Conservation (phyloP, 176 grass and related monocot genomes). For the Triticum aestivum region DNA sequence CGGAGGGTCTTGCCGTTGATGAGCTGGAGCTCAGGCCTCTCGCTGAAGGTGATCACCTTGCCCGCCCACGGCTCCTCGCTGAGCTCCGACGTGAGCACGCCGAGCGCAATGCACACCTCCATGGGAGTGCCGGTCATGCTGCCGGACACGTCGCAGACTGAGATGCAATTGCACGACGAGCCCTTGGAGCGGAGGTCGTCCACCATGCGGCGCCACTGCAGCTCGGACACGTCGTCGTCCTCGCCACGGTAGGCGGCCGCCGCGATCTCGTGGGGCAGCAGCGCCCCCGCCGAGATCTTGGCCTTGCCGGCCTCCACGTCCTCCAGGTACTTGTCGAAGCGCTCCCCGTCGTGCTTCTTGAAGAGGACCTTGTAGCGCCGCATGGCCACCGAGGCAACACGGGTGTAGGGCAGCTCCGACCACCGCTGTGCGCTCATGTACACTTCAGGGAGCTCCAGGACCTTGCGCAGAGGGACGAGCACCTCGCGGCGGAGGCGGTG, state of each 20-base stretch:
- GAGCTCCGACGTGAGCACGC: too few relatives aligned
- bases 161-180: too few relatives aligned
- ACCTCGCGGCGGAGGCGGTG: conserved; percentile 41
- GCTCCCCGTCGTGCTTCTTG: neutral
- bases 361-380: conserved; percentile 25
- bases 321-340: neutral
- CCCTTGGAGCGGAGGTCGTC: neutral
- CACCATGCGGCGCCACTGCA: neutral
- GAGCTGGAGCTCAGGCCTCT: too few relatives aligned
- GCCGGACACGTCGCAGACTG: too few relatives aligned
- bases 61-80: too few relatives aligned
- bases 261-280: neutral
- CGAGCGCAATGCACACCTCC: too few relatives aligned
- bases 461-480: conserved; percentile 31
- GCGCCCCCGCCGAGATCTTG: neutral
- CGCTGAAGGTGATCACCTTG: too few relatives aligned
- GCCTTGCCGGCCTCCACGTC: neutral
- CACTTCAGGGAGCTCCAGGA: conserved; percentile 42
- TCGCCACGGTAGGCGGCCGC: neutral
- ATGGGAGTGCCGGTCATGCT: too few relatives aligned
- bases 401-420: conserved; percentile 43
- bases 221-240: neutral
- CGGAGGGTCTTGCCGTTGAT: too few relatives aligned
- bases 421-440: conserved; percentile 49
- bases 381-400: conserved; percentile 53